Evolutionary conservation across 2,329 filamentous ascomycete species (phyloP), one percentile per base, ranked within the genome.

Genomic region (Ophiostoma pallidulum): DNA sequence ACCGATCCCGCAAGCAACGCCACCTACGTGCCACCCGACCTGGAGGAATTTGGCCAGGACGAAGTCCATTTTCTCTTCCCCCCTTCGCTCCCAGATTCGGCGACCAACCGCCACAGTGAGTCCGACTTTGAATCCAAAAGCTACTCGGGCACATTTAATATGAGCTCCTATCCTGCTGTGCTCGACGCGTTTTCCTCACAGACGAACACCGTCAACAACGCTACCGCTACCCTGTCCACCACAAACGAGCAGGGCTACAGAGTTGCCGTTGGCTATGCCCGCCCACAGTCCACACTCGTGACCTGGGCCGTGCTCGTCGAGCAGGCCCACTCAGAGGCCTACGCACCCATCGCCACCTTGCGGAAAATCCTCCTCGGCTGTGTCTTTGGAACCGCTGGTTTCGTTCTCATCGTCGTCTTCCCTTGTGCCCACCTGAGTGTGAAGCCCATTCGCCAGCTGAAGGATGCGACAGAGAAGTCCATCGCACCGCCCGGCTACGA

Each of bases 241-340:
- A 70, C 62, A 8, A 94, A 95, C 55, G 88, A 95, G 57, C 71
- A 87, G 53, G 75, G 75, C 0, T 62, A 74, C 9, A 61, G 66
- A 4, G 86, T 96, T 1, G 84, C 87, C 10, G 82, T 90, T n/a
- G 90, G 89, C 19, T 91, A 81, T 58, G 86, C 86, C 8, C 72
- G 84, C 10, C 79, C 85, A 0, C 72, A 77, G 45, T 86, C 74
- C 5, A 61, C 66, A 0, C 66, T 94, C 45, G 86, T 86, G 8
- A 78, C 91, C 58, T 96, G 90, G 90, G 80, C 86, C 5, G 68
- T 96, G 4, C 58, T 94, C 3, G 77, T 95, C 1, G 90, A 95
- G 60, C 82, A 92, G 62, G 71, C 78, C 3, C 78, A 79, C 53
- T 62, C 62, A 19, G 89, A 95, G 64, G 86, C 89, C 0, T 89